Evolutionary conservation across 345 rosid species (phyloP).

Genomic region (Moricandia arvensis): DNA sequence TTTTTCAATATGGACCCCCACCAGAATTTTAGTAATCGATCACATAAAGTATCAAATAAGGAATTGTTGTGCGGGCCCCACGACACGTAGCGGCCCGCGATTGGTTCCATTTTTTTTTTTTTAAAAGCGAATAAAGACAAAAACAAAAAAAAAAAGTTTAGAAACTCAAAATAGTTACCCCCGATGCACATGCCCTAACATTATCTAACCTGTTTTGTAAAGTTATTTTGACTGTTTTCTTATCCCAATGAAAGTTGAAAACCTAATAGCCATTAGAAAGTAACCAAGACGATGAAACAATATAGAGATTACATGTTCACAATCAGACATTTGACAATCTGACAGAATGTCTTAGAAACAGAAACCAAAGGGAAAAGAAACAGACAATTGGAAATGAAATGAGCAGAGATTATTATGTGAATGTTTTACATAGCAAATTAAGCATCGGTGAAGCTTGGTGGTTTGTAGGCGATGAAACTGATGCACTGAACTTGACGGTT

Average conservation of each 20-base stretch:
- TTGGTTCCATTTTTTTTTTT: no score
- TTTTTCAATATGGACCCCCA: no score
- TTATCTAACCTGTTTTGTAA: slow-evolving; percentile 1
- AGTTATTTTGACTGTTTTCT: neutral
- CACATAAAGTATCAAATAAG: no score
- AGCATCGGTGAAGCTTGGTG: neutral
- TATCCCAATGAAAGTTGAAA: neutral
- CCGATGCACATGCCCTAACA: no score
- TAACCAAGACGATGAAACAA: slow-evolving; percentile 7
- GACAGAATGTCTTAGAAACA: slow-evolving; percentile 20
- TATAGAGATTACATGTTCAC: slow-evolving; percentile 31
- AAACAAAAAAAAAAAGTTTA: no score
- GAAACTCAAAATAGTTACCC: no score
- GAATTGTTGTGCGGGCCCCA: no score
- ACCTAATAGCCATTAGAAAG: neutral
- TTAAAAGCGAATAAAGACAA: no score
- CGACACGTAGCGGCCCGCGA: no score
- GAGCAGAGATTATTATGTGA: slow-evolving; percentile 14
- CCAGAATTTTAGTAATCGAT: no score
- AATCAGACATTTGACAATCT: slow-evolving; percentile 30
- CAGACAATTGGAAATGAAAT: slow-evolving; percentile 23
- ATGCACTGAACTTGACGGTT: neutral
- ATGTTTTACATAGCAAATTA: neutral
- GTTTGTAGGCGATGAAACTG: neutral
- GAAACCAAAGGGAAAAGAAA: slow-evolving; percentile 1